These are phyloP conservation scores for Colletotrichum destructivum DNA, from an alignment of 2,329 filamentous ascomycete species.

Conservation along the genomic window DNA sequence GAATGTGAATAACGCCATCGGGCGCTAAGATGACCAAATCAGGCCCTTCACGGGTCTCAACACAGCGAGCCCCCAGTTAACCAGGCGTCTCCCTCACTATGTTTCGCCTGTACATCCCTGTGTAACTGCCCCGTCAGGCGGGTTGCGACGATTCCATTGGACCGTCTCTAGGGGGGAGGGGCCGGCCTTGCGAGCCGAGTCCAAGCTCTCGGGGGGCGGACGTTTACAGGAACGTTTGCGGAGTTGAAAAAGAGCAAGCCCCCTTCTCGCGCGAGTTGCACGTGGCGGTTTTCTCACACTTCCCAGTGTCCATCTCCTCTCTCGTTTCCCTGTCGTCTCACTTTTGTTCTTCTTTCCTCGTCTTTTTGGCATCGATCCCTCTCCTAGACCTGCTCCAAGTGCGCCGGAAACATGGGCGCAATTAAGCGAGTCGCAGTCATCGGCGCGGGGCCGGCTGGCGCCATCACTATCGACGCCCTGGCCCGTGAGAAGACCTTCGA, in stretches of 20 bases:
- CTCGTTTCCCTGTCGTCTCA: neutral
- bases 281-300: neutral
- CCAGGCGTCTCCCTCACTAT: neutral
- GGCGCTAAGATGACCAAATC: constrained; percentile 36
- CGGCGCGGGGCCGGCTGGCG: constrained; percentile 72
- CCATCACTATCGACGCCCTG: constrained; percentile 73
- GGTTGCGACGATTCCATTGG: constrained; percentile 30
- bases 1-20: constrained; percentile 34
- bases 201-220: constrained; percentile 17
- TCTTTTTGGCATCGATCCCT: neutral
- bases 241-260: constrained; percentile 21
- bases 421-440: constrained; percentile 69
- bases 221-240: neutral
- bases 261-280: constrained; percentile 4
- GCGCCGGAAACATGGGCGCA: constrained; percentile 33
- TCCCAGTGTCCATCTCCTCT: neutral
- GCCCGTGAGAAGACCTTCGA: constrained; percentile 72
- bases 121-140: constrained; percentile 37
- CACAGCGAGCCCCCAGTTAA: neutral
- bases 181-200: constrained; percentile 3
- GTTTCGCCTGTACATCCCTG: constrained; percentile 22
- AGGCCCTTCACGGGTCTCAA: neutral
- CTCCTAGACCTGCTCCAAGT: neutral
- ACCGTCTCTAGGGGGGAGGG: neutral
- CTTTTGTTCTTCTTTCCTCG: neutral